These are phyloP conservation scores for Fusarium pseudoanthophilum DNA, from an alignment of 2,329 filamentous ascomycete species.

Conservation along the genomic window DNA sequence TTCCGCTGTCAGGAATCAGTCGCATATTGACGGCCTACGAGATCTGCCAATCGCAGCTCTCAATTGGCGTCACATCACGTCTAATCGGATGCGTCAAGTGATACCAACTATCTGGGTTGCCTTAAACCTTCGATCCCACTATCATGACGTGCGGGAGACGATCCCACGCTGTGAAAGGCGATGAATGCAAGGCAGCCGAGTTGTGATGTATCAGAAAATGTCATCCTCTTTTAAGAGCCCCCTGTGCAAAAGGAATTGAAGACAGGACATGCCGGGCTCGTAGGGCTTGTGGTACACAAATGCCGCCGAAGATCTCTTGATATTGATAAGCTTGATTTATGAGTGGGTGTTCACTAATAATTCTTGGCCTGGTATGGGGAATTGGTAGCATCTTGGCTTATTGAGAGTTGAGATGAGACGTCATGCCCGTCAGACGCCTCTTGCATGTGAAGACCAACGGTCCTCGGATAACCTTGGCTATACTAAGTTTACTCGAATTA, in stretches of 20 bases:
- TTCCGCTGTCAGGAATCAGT: conserved; percentile 22
- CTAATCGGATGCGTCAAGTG: conserved; percentile 27
- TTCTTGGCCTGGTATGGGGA: background rate
- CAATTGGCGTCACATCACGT: conserved; percentile 30
- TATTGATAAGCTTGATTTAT: conserved; percentile 10
- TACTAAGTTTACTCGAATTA: background rate
- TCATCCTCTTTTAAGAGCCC: background rate
- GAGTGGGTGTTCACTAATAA: background rate
- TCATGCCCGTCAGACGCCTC: background rate
- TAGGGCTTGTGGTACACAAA: background rate
- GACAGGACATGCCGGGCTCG: background rate
- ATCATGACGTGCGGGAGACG: conserved; percentile 26
- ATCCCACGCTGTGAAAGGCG: conserved; percentile 15
- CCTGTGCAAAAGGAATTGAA: conserved; percentile 7
- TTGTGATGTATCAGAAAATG: conserved; percentile 34
- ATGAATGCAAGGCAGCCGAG: conserved; percentile 15
- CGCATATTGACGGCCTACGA: conserved; percentile 29
- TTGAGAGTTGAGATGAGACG: background rate
- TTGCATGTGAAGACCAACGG: conserved; percentile 23
- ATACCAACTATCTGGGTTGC: conserved; percentile 24
- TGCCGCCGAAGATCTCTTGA: background rate
- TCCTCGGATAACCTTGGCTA: background rate
- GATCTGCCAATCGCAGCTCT: conserved; percentile 22
- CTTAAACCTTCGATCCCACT: conserved; percentile 26
- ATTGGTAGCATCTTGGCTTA: background rate